Evolutionary conservation across 768 basidiomycete species (phyloP), one percentile per base, ranked within the genome.

Genomic region (Phaeotremella fagi): DNA sequence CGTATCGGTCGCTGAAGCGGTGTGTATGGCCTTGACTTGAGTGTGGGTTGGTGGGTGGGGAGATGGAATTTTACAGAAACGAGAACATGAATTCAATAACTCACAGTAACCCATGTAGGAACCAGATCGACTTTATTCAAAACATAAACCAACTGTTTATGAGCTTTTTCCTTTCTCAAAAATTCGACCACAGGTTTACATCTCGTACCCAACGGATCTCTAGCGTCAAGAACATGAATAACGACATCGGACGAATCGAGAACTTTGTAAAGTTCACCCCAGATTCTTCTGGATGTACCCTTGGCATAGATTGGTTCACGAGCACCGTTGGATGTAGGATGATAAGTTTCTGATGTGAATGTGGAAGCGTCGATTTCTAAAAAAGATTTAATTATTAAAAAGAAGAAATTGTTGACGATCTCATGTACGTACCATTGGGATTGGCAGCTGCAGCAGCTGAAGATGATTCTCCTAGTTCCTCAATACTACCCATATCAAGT

Each of bases 91-190:
- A 20, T 48, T 48, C 23, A 27, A 55, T 3, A 43, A 80, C 88
- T 75, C 75, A 92, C 92, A 7, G 94, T 97, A 36, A 95, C 94
- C 94, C 94, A 99, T 65, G 90, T 95, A 5, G 94, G 95, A 12
- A 99, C 92, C 50, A 99, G 77, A 76, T 99, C 94, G 70, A 94
- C 95, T 78, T 99, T 99, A 80, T 99, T 99, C 64, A 99, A 83
- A 48, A 99, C 82, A 52, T 97, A 83, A 2, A 99, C 88, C 53
- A 99, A 82, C 75, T 98, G 94, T 75, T 99, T 99, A 77, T 95
- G 90, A 20, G 88, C 81, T 75, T 97, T 97, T 77, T 99, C 94
- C 75, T 95, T 98, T 67, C 83, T 83, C 66, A 99, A 80, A 65
- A 86, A 95, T 57, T 91, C 89, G 45, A 98, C 81, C 14, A 95